These are phyloP conservation scores for Teratosphaeria destructans DNA, from an alignment of 2,329 filamentous ascomycete genomes.

Conservation along the genomic window DNA sequence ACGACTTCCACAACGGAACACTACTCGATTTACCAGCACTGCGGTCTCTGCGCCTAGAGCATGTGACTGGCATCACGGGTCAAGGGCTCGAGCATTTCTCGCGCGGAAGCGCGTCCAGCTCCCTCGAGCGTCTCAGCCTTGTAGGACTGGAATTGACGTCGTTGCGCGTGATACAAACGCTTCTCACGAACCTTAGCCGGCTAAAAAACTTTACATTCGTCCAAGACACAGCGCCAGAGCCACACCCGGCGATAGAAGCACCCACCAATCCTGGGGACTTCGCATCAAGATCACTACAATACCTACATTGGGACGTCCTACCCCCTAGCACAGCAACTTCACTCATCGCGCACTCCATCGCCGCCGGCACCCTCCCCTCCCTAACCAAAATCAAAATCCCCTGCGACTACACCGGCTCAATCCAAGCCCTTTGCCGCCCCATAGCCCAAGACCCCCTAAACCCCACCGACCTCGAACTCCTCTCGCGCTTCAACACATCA, in stretches of 20 bases:
- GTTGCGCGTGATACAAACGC: slow-evolving; percentile 41
- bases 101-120: slow-evolving; percentile 34
- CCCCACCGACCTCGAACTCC: slow-evolving; percentile 28
- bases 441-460: slow-evolving; percentile 44
- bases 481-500: slow-evolving; percentile 4
- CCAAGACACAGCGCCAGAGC: slow-evolving; percentile 40
- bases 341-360: slow-evolving; percentile 55
- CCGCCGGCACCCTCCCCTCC: slow-evolving; percentile 50
- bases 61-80: slow-evolving; percentile 46
- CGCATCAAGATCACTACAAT: slow-evolving; percentile 38
- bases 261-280: slow-evolving; percentile 24
- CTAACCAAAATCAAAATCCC: slow-evolving; percentile 53
- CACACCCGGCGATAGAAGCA: slow-evolving; percentile 34
- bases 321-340: slow-evolving; percentile 46
- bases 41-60: slow-evolving; percentile 45
- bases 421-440: slow-evolving; percentile 60
- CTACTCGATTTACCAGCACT: slow-evolving; percentile 44
- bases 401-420: slow-evolving; percentile 57
- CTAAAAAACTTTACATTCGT: slow-evolving; percentile 43
- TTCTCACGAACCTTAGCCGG: slow-evolving; percentile 37
- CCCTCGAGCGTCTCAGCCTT: slow-evolving; percentile 39
- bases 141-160: slow-evolving; percentile 45
- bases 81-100: slow-evolving; percentile 42
- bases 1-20: slow-evolving; percentile 46
- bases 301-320: slow-evolving; percentile 53